phyloP scores from a whole-genome alignment of 371 early-diverging fungal species.

The Saksenaea vasiformis region DNA sequence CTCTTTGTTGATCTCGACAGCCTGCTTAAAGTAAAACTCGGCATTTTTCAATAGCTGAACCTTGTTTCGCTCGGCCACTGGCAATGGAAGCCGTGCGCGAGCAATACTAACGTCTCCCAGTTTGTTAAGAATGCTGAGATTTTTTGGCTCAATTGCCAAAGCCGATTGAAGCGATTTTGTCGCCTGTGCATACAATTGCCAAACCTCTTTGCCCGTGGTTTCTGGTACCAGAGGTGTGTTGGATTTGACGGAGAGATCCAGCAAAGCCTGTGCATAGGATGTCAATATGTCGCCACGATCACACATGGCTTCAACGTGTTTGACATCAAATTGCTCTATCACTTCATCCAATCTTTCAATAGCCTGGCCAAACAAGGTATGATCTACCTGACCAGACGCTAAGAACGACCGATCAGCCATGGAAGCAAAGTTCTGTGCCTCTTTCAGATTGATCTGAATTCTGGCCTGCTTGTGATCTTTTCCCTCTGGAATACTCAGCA shows the following conservation, averaged over 20 bases:
- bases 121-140: constrained; percentile 56
- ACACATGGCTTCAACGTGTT: constrained; percentile 68
- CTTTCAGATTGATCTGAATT: constrained; percentile 55
- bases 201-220: constrained; percentile 41
- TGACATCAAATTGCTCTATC: constrained; percentile 42
- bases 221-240: constrained; percentile 17
- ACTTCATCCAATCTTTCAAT: constrained; percentile 54
- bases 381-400: constrained; percentile 51
- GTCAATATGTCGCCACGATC: constrained; percentile 70
- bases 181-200: constrained; percentile 55
- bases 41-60: constrained; percentile 58
- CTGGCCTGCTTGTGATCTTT: constrained; percentile 27
- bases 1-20: constrained; percentile 40
- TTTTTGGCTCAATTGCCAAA: constrained; percentile 53
- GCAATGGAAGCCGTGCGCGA: constrained; percentile 46
- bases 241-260: constrained; percentile 25
- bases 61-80: constrained; percentile 53
- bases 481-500: constrained; percentile 13
- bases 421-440: constrained; percentile 55
- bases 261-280: constrained; percentile 56
- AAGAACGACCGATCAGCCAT: constrained; percentile 59
- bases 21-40: constrained; percentile 44
- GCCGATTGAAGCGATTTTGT: constrained; percentile 57
- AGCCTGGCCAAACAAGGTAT: constrained; percentile 39
- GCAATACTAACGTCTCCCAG: constrained; percentile 60